Evolutionary conservation across 1,139 yeast species (phyloP), one percentile per base, ranked within the genome.

Genomic region (Taphrina communis): DNA sequence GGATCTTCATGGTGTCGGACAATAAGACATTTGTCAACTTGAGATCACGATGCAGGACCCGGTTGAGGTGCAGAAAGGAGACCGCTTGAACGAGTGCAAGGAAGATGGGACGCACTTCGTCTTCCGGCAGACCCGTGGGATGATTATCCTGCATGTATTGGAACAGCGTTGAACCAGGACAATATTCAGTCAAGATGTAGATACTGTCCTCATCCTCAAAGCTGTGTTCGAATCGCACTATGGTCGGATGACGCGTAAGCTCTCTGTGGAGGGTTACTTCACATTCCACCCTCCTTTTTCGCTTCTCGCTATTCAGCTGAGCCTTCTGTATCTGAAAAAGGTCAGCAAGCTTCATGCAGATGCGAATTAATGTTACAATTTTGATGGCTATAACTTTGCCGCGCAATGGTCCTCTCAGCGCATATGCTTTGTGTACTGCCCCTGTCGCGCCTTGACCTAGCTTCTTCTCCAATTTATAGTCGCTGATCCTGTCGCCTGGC

Each of bases 181-280:
- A 94, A 72, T 94, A 92, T 78, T 95, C 99, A 71, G 94, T 83
- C 73, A 95, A 82, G 71, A 94, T 93, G 78, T 94, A 94, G 61
- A 94, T 98, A 76, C 93, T 93, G 71, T 87, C 86, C 76, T 91
- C 96, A 79, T 92, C 98, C 80, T 93, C 98, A 77, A 93, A 93
- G 80, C 97, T 92, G 77, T 94, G 98, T 70, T 90, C 84, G 75
- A 93, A 94, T 77, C 89, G 89, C 71, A 94, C 98, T 75, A 94
- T 88, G 76, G 92, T 90, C 52, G 94, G 85, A 78, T 94, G 98
- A 1, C 52, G 51, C 14, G 65, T 50, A 7, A 68, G 55, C 4
- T 41, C 56, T n/a, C 41, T 38, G 58, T 63, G 70, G 9, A 68
- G 44, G 9, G 39, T 46, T 41, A 68, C 58, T 41, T 68, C 70